Evolutionary conservation across 192 early-diverging fungal species (phyloP).

Genomic region (Gonapodya prolifera): DNA sequence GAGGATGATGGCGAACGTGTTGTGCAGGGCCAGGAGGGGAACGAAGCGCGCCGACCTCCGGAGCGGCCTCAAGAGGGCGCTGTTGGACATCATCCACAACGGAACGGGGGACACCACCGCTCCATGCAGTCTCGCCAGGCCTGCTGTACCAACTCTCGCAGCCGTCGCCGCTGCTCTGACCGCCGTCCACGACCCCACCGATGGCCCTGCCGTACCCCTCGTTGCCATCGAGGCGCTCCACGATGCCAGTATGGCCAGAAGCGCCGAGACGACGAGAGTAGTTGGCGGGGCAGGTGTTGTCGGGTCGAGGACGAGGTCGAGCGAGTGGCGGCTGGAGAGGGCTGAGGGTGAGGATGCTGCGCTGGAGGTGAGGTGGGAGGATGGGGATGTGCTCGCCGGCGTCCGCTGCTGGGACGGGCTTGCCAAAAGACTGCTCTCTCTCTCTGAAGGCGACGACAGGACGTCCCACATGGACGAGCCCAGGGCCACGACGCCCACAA

Average conservation of each 20-base stretch:
- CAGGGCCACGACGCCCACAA: not conserved
- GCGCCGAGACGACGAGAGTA: not conserved
- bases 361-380: not conserved
- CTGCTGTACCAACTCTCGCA: not conserved
- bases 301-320: not conserved
- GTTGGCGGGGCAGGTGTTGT: not conserved
- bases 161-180: not conserved
- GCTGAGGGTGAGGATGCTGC: not conserved
- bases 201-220: too few relatives aligned
- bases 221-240: not conserved
- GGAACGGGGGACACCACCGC: not conserved
- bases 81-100: not conserved
- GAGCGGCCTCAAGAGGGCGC: not conserved
- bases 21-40: not conserved
- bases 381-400: not conserved
- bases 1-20: not conserved
- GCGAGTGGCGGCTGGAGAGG: not conserved
- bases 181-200: not conserved
- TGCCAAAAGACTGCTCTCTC: not conserved
- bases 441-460: not conserved
- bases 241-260: not conserved
- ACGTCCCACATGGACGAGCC: not conserved
- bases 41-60: not conserved
- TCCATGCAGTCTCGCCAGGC: not conserved
- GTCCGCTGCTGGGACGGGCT: not conserved